These are phyloP conservation scores for Aspergillus intermedius DNA, from an alignment of 2,329 filamentous ascomycete species.

Conservation along the genomic window DNA sequence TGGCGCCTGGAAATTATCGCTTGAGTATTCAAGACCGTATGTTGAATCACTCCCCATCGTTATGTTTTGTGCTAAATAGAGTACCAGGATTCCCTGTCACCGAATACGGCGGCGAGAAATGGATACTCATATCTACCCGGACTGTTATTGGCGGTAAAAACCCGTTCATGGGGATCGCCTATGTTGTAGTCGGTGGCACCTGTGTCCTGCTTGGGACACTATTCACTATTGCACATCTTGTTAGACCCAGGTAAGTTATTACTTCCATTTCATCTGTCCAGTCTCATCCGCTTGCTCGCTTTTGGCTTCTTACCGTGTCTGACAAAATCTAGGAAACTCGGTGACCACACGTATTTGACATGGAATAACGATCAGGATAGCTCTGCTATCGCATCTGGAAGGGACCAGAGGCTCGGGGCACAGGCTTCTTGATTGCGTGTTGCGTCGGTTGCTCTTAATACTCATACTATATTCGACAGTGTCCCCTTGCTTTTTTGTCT, in stretches of 20 bases:
- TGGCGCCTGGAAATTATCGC: constrained; percentile 67
- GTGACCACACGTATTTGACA: constrained; percentile 93
- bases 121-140: constrained; percentile 78
- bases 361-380: constrained; percentile 74
- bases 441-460: neutral
- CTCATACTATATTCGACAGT: neutral
- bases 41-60: constrained; percentile 30
- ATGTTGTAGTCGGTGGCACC: constrained; percentile 85
- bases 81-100: constrained; percentile 68
- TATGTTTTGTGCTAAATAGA: constrained; percentile 8
- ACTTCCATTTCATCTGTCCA: neutral
- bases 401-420: constrained; percentile 46
- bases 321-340: constrained; percentile 67
- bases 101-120: constrained; percentile 79
- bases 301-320: neutral
- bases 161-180: constrained; percentile 91
- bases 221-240: constrained; percentile 84
- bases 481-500: neutral
- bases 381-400: constrained; percentile 49
- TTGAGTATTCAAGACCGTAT: constrained; percentile 72
- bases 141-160: constrained; percentile 94
- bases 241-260: constrained; percentile 71
- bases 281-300: neutral
- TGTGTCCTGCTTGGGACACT: constrained; percentile 82
- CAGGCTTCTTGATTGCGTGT: constrained; percentile 13